These are phyloP conservation scores for Pterocarpus santalinus DNA, from an alignment of 306 rosid genomes.

Conservation along the genomic window DNA sequence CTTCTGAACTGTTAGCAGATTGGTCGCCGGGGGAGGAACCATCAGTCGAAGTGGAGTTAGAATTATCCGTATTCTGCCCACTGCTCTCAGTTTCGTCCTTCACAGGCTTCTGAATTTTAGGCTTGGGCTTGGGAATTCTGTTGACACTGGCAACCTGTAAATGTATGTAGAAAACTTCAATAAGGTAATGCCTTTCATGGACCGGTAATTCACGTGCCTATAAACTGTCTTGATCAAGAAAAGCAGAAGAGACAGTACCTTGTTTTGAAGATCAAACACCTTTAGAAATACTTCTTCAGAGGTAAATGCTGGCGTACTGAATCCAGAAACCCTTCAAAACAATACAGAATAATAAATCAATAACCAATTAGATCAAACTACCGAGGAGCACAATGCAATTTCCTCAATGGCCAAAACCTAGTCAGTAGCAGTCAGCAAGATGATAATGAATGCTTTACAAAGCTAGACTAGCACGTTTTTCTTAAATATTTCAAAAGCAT, in stretches of 20 bases:
- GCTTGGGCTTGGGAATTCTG: conserved; percentile 94
- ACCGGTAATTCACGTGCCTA: conserved; percentile 31
- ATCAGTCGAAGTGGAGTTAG: conserved; percentile 61
- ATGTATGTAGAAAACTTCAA: conserved; percentile 19
- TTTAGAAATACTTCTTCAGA: conserved; percentile 81
- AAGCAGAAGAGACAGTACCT: conserved; percentile 63
- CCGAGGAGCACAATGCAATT: conserved; percentile 9
- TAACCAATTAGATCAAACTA: neutral
- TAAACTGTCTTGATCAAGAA: conserved; percentile 7
- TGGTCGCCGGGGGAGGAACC: conserved; percentile 47
- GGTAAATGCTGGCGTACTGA: conserved; percentile 77
- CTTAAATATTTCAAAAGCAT: neutral
- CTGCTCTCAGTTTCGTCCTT: conserved; percentile 70
- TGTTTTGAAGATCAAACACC: conserved; percentile 70
- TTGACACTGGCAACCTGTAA: conserved; percentile 69
- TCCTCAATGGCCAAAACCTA: conserved; percentile 29
- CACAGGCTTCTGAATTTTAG: conserved; percentile 70
- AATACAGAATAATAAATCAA: conserved; percentile 40
- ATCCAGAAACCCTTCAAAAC: conserved; percentile 67
- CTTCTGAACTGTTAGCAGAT: conserved; percentile 44
- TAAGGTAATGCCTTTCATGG: conserved; percentile 8
- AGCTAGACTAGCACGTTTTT: conserved; percentile 10
- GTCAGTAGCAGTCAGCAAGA: neutral
- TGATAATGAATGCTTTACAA: conserved; percentile 16
- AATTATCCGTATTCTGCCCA: conserved; percentile 50